phyloP scores from a whole-genome alignment of 345 rosid genomes.

The Eucalyptus curtisii region DNA sequence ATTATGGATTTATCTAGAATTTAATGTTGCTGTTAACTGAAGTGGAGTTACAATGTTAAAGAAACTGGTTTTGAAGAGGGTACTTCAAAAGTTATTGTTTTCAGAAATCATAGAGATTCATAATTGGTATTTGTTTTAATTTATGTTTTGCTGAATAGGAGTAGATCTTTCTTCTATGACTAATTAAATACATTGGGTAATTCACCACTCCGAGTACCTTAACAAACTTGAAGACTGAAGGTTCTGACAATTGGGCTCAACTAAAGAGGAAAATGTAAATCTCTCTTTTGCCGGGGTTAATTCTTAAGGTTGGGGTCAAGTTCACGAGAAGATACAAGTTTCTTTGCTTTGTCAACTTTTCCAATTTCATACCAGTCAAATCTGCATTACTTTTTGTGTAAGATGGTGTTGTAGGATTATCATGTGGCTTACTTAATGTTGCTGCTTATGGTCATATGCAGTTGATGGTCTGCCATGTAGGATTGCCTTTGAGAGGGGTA shows the following conservation, averaged over 20 bases:
- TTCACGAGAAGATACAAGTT: neutral
- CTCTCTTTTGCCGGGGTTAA: neutral
- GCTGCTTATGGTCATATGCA: constrained; percentile 20
- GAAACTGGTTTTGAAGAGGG: neutral
- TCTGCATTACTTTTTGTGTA: neutral
- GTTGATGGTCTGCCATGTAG: constrained; percentile 86
- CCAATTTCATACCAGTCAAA: neutral
- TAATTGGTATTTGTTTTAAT: neutral
- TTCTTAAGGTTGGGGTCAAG: neutral
- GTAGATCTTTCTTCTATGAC: neutral
- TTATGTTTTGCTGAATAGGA: neutral
- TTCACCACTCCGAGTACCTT: neutral
- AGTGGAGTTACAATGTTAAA: neutral
- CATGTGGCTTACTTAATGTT: neutral
- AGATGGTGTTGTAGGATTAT: neutral
- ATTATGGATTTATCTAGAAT: neutral
- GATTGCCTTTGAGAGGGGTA: constrained; percentile 93
- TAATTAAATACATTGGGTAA: neutral
- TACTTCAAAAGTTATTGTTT: neutral
- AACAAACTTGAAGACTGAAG: neutral
- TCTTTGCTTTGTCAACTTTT: neutral
- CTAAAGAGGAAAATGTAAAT: neutral
- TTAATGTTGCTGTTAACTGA: neutral
- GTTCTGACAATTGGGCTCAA: neutral
- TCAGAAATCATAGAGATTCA: neutral